Conservation (phyloP, 345 rosid species). For the Salix koriyanagi region DNA sequence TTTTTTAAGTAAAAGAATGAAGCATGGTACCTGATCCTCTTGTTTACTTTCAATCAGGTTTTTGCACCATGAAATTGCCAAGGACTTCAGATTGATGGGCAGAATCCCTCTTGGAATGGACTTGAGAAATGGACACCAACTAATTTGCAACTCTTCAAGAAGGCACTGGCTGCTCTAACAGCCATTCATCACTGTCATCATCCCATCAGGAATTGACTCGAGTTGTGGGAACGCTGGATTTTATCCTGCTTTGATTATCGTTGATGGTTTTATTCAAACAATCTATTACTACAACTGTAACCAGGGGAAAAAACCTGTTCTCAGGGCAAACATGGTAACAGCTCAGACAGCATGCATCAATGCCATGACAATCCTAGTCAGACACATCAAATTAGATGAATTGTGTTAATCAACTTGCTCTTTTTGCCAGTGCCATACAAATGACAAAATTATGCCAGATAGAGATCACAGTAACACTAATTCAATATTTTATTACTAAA, state of each 20-base stretch:
- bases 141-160: neutral
- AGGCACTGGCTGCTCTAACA: neutral
- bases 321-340: conserved; percentile 71
- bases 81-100: neutral
- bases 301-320: no score
- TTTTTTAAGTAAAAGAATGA: neutral
- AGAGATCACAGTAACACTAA: no score
- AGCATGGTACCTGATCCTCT: neutral
- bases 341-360: conserved; percentile 80
- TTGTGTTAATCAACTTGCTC: conserved; percentile 21
- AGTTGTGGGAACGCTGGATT: no score
- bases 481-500: no score
- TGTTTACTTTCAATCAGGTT: neutral
- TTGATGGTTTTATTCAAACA: no score
- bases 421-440: conserved; percentile 87
- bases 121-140: neutral
- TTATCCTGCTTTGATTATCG: no score
- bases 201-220: neutral
- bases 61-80: neutral
- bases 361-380: conserved; percentile 95
- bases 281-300: no score
- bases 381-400: conserved; percentile 8
- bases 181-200: neutral
- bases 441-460: conserved; percentile 30
- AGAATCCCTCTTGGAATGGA: neutral